phyloP scores from a whole-genome alignment of 176 grass and related monocot species.

The Carex littledalei region DNA sequence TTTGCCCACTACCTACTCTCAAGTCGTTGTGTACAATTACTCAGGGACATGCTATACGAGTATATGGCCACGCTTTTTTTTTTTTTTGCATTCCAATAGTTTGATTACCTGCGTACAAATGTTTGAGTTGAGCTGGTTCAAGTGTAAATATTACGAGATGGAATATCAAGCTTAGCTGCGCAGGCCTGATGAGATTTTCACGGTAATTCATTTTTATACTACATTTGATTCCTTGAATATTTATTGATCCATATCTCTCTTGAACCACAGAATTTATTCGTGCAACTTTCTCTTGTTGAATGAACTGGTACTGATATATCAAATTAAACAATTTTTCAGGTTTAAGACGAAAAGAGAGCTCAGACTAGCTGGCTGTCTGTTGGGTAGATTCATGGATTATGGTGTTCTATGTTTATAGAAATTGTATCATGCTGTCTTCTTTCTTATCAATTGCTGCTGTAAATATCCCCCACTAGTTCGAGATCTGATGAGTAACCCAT shows the following conservation, averaged over 20 bases:
- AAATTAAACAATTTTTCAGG: not conserved
- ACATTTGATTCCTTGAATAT: not conserved
- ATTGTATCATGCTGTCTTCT: slow-evolving; percentile 15
- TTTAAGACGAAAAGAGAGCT: not conserved
- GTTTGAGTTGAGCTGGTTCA: slow-evolving; percentile 16
- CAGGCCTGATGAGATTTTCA: not conserved
- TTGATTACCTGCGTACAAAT: slow-evolving; percentile 13
- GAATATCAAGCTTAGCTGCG: not conserved
- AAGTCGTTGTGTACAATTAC: slow-evolving; percentile 19
- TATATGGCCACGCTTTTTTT: not conserved
- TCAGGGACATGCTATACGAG: slow-evolving; percentile 6
- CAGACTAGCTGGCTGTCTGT: not conserved
- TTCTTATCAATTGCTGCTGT: slow-evolving; percentile 17
- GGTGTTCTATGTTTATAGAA: slow-evolving; percentile 6
- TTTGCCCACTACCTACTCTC: not conserved
- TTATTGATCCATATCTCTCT: not conserved
- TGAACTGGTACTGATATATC: not conserved
- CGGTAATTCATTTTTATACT: not conserved
- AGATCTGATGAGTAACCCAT: slow-evolving; percentile 16
- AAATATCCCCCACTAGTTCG: slow-evolving; percentile 1
- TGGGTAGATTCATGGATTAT: not conserved
- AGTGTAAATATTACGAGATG: slow-evolving; percentile 14
- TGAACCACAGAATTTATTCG: not conserved
- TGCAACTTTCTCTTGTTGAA: not conserved
- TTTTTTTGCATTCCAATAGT: not conserved